These are phyloP conservation scores for Aspergillus sclerotioniger DNA, from an alignment of 495 filamentous ascomycete genomes.

Conservation along the genomic window DNA sequence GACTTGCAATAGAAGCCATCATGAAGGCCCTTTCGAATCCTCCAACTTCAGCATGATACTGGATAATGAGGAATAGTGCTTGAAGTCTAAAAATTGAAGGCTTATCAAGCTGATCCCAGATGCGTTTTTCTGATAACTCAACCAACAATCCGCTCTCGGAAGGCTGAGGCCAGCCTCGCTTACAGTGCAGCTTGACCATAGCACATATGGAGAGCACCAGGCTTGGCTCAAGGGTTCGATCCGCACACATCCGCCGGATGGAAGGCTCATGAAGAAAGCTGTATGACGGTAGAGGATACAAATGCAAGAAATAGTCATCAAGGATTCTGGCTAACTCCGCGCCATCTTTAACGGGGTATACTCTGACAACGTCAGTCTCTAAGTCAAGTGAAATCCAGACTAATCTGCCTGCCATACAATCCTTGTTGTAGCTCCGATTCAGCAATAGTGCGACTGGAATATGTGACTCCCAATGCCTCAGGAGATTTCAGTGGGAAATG, in stretches of 20 bases:
- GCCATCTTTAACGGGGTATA: too few species aligned
- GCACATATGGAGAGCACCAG: neutral
- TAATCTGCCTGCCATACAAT: too few species aligned
- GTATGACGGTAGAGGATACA: conserved; percentile 19
- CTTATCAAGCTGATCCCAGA: conserved; percentile 17
- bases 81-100: conserved; percentile 16
- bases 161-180: neutral
- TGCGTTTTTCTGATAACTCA: neutral
- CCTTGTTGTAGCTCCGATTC: too few species aligned
- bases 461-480: too few species aligned
- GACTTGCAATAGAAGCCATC: conserved; percentile 19
- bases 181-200: neutral
- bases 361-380: too few species aligned
- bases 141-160: neutral
- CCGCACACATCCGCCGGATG: conserved; percentile 4
- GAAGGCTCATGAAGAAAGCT: conserved; percentile 22
- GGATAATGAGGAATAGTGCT: conserved; percentile 16
- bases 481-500: too few species aligned
- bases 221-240: neutral
- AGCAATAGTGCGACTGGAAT: too few species aligned
- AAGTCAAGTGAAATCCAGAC: too few species aligned
- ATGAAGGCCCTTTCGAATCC: conserved; percentile 19
- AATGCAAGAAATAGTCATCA: too few species aligned
- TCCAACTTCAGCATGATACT: conserved; percentile 17
- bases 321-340: too few species aligned